Base-by-base conservation (phyloP, 371 early-diverging fungal species). In the Vavraia culicis region DNA sequence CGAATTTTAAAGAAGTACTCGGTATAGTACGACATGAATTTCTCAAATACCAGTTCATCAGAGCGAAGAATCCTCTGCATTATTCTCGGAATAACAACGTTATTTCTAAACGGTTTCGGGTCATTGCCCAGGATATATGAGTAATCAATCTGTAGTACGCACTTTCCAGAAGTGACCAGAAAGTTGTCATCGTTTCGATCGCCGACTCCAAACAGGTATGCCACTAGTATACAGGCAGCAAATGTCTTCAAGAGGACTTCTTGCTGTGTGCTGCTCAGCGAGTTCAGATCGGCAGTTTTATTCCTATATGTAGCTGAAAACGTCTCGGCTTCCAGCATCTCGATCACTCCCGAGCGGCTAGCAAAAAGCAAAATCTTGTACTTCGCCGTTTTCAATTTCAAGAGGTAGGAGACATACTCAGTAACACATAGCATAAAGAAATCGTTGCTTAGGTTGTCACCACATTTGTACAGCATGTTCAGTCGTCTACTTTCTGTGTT, bases 141-240 rank as follows among this genome's bases (percentile, higher is more conserved):
- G 75, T 86, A 94, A 66, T 94, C 95, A 27, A 94, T 80, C 63
- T 94, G 91, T 69, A 91, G 87, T 32, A 94, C 66, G 38, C 81
- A 37, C 14, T 53, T 53, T 43, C 78, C 73, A 19, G 77, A 75
- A 0, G 87, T 80, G 20, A 94, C 63, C 23, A 94, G 66, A 33
- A 94, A 59, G 62, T 94, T 94, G 58, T 90, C 95, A 59, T 88
- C 68, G 67, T 90, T 91, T 4, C 95, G 78, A 68, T 94, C 95
- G n/a, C 95, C 91, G n/a, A 94, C 80, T 11, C 88, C 91, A 8
- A 94, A 72, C 8, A 94, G 57, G 65, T 89, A 94, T 1, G 85
- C 88, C 43, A 90, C 86, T 8, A 94, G 87, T 64, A 87, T 85
- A 65, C 90, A 94, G n/a, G 31, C 27, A 11, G 53, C 20, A n/a